A percentile compares a stretch with the other conserved stretches of the same genome.
These are phyloP conservation scores for Corinectria fuckeliana DNA, from an alignment of 2,329 filamentous ascomycete species.

Conservation along the genomic window DNA sequence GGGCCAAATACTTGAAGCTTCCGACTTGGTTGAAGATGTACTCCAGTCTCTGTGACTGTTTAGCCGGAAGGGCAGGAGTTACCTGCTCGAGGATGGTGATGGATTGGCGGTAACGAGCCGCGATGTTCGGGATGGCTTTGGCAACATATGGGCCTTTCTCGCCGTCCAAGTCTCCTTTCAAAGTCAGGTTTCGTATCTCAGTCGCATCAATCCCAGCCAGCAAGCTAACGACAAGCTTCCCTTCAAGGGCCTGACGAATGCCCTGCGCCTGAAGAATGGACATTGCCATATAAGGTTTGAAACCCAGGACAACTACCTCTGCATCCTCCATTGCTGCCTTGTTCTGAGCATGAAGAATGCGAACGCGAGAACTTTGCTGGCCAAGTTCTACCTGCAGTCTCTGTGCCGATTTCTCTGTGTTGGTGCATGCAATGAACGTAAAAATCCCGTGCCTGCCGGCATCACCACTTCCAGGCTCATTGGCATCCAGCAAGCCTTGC, in stretches of 20 bases:
- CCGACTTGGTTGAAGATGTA: constrained; percentile 10
- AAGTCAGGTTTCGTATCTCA: no score
- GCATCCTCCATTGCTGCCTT: neutral
- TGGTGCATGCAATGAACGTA: constrained; percentile 12
- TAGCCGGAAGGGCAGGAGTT: neutral
- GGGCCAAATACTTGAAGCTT: neutral
- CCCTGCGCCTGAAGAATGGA: neutral
- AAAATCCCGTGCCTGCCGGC: no score
- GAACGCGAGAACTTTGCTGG: neutral
- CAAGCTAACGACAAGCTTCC: constrained; percentile 14
- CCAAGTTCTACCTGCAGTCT: neutral
- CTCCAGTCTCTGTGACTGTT: neutral
- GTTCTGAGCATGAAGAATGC: neutral
- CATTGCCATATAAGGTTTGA: constrained; percentile 10
- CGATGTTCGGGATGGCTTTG: constrained; percentile 14
- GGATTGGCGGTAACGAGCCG: constrained; percentile 9
- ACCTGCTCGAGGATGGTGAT: constrained; percentile 12
- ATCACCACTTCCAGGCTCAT: no score
- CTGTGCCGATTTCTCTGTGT: neutral
- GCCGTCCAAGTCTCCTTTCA: no score
- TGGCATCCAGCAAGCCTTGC: constrained; percentile 7
- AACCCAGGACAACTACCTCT: constrained; percentile 4
- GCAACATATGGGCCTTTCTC: neutral
- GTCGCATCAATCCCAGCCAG: constrained; percentile 10
- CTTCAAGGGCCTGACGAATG: neutral